Percentiles rank a stretch among this genome's conserved stretches.
phyloP scores from a whole-genome alignment of 2,329 filamentous ascomycete species.

The Aspergillus sclerotialis region DNA sequence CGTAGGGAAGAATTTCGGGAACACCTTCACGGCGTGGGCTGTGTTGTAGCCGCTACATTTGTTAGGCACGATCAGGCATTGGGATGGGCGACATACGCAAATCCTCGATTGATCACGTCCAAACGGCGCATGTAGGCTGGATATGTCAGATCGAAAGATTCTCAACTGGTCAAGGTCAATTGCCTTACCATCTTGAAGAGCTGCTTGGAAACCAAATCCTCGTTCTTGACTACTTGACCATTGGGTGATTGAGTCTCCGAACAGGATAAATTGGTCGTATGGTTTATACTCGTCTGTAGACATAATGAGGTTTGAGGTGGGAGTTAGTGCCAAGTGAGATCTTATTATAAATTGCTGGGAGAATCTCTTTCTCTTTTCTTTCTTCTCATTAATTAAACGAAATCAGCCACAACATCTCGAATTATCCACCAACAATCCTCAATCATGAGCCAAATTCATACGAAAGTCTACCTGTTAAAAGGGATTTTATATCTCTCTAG shows the following conservation, averaged over 20 bases:
- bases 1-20: slow-evolving; percentile 66
- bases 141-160: slow-evolving; percentile 1
- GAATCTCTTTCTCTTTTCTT: too few relatives aligned
- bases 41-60: slow-evolving; percentile 68
- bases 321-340: too few relatives aligned
- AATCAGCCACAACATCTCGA: too few relatives aligned
- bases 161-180: background rate
- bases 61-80: slow-evolving; percentile 7
- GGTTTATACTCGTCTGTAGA: slow-evolving; percentile 23
- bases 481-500: too few relatives aligned
- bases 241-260: slow-evolving; percentile 87
- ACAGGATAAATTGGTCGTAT: slow-evolving; percentile 71
- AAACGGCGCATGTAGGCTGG: slow-evolving; percentile 67
- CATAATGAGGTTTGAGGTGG: background rate
- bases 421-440: too few relatives aligned
- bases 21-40: slow-evolving; percentile 60
- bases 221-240: slow-evolving; percentile 52
- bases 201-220: slow-evolving; percentile 69
- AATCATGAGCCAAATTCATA: too few relatives aligned
- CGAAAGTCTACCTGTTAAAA: too few relatives aligned
- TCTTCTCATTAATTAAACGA: too few relatives aligned
- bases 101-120: slow-evolving; percentile 83
- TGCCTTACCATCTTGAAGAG: slow-evolving; percentile 59
- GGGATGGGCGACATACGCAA: slow-evolving; percentile 44
- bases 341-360: too few relatives aligned